Conservation (phyloP, 2,329 filamentous ascomycete genomes). For the Fusarium staphyleae region DNA sequence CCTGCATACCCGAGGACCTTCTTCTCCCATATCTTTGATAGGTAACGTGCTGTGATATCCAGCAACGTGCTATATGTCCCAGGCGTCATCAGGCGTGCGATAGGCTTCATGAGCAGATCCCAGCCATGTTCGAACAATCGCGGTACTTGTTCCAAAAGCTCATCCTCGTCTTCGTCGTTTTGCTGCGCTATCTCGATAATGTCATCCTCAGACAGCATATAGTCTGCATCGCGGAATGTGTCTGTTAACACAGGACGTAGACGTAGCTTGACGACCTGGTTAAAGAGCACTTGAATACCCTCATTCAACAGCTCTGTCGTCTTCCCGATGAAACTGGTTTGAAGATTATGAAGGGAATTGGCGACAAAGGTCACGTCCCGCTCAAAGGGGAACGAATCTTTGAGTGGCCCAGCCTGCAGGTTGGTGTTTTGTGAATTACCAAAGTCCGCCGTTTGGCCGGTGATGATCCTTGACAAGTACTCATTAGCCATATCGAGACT, state of each 20-base stretch:
- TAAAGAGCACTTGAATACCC: conserved; percentile 84
- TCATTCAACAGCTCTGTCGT: conserved; percentile 83
- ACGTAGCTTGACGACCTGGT: conserved; percentile 84
- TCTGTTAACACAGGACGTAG: conserved; percentile 85
- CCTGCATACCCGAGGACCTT: conserved; percentile 82
- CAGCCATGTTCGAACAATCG: conserved; percentile 84
- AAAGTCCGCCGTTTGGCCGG: conserved; percentile 63
- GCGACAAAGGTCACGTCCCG: conserved; percentile 76
- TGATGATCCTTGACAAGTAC: conserved; percentile 87
- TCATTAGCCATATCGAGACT: conserved; percentile 92
- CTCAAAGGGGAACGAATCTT: conserved; percentile 79
- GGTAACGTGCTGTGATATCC: conserved; percentile 74
- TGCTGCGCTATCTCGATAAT: conserved; percentile 62
- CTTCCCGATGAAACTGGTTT: conserved; percentile 77
- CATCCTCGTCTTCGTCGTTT: conserved; percentile 61
- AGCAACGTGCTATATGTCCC: conserved; percentile 79
- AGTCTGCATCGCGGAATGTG: conserved; percentile 91
- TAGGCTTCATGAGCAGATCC: conserved; percentile 83
- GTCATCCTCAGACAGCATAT: conserved; percentile 72
- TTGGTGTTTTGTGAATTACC: conserved; percentile 48
- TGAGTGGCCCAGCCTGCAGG: conserved; percentile 55
- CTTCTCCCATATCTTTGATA: conserved; percentile 84
- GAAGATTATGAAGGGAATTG: conserved; percentile 71
- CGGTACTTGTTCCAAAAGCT: conserved; percentile 71
- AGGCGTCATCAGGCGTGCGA: conserved; percentile 83